These are phyloP conservation scores for Phoma sp. DNA, from an alignment of 2,329 filamentous ascomycete genomes.

Conservation along the genomic window DNA sequence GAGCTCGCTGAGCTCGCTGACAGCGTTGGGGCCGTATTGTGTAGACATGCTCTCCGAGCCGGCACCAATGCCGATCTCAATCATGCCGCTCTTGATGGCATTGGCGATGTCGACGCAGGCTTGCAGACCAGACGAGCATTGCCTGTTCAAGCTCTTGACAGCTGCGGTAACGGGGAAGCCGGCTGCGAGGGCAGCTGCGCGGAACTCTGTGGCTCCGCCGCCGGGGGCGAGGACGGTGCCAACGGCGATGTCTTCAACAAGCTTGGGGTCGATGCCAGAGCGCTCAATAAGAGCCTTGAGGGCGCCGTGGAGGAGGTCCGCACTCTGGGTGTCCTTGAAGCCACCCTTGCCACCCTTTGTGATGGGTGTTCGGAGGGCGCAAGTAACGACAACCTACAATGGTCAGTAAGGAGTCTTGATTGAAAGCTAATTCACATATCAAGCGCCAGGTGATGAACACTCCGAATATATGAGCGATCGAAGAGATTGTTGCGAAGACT, in stretches of 20 bases:
- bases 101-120: constrained; percentile 94
- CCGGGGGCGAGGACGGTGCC: constrained; percentile 91
- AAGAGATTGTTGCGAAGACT: constrained; percentile 17
- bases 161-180: constrained; percentile 86
- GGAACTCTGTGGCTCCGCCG: constrained; percentile 95
- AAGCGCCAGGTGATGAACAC: not conserved
- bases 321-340: constrained; percentile 91
- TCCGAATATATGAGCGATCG: not conserved
- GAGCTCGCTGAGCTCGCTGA: constrained; percentile 89
- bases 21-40: constrained; percentile 88
- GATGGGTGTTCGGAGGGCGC: constrained; percentile 87
- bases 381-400: constrained; percentile 79
- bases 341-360: constrained; percentile 92
- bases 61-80: constrained; percentile 90
- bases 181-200: constrained; percentile 86
- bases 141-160: constrained; percentile 88
- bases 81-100: constrained; percentile 89
- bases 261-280: constrained; percentile 83
- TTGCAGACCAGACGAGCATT: constrained; percentile 92
- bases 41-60: constrained; percentile 96
- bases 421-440: not conserved
- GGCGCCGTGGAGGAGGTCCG: constrained; percentile 84
- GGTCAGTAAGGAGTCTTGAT: constrained; percentile 4
- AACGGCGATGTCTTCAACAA: constrained; percentile 92
- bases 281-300: constrained; percentile 82